A percentile compares a stretch with the other conserved stretches of the same genome.
Evolutionary conservation across 176 grass and related monocot species (phyloP).

Genomic region (Cocos nucifera): DNA sequence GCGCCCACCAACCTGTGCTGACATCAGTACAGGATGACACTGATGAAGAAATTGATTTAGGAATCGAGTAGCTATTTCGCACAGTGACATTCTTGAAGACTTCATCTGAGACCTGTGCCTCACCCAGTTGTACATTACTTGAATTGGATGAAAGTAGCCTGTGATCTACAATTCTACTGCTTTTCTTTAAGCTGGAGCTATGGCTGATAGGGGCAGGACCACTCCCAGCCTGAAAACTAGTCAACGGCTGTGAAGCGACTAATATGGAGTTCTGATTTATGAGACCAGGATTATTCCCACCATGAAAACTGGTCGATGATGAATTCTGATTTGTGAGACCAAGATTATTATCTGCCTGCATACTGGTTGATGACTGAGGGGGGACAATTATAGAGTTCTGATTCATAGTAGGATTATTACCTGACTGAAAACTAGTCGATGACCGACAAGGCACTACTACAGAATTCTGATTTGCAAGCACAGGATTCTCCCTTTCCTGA

Average conservation of each 20-base stretch:
- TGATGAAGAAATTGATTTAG: not conserved
- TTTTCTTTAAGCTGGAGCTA: constrained; percentile 36
- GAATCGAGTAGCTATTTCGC: constrained; percentile 4
- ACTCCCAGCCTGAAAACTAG: constrained; percentile 29
- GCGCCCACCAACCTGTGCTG: constrained; percentile 16
- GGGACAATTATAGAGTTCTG: not conserved
- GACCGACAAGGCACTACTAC: constrained; percentile 32
- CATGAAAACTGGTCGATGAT: constrained; percentile 1
- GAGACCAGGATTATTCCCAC: not conserved
- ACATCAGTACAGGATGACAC: constrained; percentile 10
- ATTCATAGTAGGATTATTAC: not conserved
- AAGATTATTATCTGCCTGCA: constrained; percentile 28
- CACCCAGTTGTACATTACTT: constrained; percentile 52
- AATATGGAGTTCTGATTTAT: not conserved
- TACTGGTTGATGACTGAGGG: constrained; percentile 35
- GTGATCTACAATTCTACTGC: constrained; percentile 35
- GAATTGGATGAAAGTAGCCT: constrained; percentile 36
- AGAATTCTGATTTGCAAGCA: constrained; percentile 33
- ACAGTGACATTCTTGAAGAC: constrained; percentile 11
- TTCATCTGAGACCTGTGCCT: constrained; percentile 50
- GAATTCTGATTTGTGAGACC: constrained; percentile 42
- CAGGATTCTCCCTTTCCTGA: constrained; percentile 31
- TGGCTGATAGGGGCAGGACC: constrained; percentile 25
- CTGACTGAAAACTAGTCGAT: constrained; percentile 23
- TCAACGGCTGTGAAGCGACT: not conserved